phyloP scores from a whole-genome alignment of 495 filamentous ascomycete genomes.

The Sabuloglossum arenarium region DNA sequence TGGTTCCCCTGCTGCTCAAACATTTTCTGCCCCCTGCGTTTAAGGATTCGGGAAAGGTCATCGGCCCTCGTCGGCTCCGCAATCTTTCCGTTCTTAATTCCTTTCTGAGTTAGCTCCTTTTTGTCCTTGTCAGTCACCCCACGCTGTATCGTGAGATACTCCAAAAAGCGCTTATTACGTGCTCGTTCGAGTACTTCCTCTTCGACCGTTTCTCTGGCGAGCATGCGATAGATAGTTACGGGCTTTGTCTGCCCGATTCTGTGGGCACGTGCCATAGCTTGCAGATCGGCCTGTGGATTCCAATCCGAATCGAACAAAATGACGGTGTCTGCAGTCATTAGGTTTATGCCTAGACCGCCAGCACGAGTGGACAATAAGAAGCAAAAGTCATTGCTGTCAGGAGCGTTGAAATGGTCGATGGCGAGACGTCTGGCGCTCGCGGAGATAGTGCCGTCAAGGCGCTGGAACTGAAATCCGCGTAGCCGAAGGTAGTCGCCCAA shows the following conservation, averaged over 20 bases:
- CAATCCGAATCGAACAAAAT: constrained; percentile 97
- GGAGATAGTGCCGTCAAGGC: constrained; percentile 86
- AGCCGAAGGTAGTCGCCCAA: constrained; percentile 79
- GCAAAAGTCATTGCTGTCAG: constrained; percentile 83
- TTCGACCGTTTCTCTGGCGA: constrained; percentile 94
- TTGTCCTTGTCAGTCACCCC: constrained; percentile 81
- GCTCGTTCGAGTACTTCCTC: constrained; percentile 93
- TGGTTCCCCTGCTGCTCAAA: constrained; percentile 95
- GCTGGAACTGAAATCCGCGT: constrained; percentile 78
- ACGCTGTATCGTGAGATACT: constrained; percentile 91
- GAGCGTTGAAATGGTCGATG: constrained; percentile 95
- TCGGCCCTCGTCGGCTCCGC: constrained; percentile 68
- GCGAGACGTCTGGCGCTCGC: constrained; percentile 66
- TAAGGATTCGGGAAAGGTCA: constrained; percentile 82
- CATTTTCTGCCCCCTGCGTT: constrained; percentile 86
- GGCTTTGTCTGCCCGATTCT: constrained; percentile 92
- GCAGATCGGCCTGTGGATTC: constrained; percentile 96
- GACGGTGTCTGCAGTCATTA: constrained; percentile 97
- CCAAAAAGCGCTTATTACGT: constrained; percentile 94
- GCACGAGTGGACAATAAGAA: constrained; percentile 91
- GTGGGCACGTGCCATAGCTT: constrained; percentile 96
- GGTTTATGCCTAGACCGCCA: constrained; percentile 89
- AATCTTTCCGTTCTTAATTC: constrained; percentile 28
- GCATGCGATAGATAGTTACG: constrained; percentile 84
- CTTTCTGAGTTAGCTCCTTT: constrained; percentile 49